Conservation (phyloP, 768 basidiomycete species). For the Lentinus brumalis region DNA sequence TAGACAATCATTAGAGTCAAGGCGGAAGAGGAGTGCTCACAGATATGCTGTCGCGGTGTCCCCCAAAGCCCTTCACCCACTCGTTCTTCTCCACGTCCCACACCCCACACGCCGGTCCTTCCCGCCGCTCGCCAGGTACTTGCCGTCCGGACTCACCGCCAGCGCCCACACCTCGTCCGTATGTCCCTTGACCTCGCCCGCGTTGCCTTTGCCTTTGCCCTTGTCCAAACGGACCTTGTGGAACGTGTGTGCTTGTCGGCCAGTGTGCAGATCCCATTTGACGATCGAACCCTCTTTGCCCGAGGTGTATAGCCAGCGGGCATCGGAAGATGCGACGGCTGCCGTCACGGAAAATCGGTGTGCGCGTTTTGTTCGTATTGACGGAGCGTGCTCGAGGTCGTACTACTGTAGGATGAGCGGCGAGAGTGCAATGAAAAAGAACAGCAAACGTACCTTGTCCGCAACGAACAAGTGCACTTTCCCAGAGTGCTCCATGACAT, state of each 20-base stretch:
- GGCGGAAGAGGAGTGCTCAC: conserved; percentile 47
- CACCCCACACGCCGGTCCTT: conserved; percentile 76
- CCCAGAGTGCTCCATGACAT: conserved; percentile 88
- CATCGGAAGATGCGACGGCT: conserved; percentile 75
- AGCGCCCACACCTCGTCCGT: conserved; percentile 83
- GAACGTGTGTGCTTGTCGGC: conserved; percentile 58
- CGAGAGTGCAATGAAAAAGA: background rate
- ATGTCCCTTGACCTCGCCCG: conserved; percentile 69
- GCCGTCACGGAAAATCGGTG: conserved; percentile 83
- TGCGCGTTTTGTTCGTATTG: conserved; percentile 61
- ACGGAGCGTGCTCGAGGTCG: conserved; percentile 52
- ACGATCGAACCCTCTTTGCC: conserved; percentile 91
- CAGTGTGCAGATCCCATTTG: conserved; percentile 77
- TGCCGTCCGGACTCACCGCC: conserved; percentile 84
- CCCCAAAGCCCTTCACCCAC: conserved; percentile 83
- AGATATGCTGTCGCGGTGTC: conserved; percentile 70
- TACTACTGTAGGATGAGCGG: conserved; percentile 44
- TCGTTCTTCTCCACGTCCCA: conserved; percentile 80
- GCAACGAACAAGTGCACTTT: conserved; percentile 84
- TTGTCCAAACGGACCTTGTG: conserved; percentile 55
- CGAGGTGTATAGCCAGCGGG: conserved; percentile 77
- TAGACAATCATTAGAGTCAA: background rate
- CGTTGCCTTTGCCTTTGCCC: conserved; percentile 58
- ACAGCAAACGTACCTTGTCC: conserved; percentile 53
- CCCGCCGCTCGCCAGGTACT: conserved; percentile 84